Evolutionary conservation across 345 rosid genomes (phyloP).

Genomic region (Salix exigua): DNA sequence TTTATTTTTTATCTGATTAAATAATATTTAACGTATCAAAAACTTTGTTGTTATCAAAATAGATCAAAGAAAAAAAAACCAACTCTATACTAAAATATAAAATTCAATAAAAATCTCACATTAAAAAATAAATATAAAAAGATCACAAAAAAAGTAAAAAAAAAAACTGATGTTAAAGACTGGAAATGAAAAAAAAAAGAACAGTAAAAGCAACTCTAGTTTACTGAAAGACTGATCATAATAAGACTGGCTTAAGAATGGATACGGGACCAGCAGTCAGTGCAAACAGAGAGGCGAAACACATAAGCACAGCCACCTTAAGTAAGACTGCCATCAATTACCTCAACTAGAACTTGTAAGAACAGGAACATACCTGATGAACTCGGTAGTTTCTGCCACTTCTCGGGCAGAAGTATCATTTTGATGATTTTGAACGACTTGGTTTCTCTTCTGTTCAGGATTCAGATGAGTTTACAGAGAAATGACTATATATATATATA

Average conservation of each 20-base stretch:
- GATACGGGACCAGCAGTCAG: background rate
- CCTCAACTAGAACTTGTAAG: background rate
- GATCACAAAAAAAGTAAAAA: background rate
- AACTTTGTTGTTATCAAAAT: too few species aligned
- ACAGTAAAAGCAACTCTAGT: background rate
- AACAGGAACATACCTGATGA: background rate
- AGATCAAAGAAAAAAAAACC: too few species aligned
- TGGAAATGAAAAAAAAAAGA: background rate
- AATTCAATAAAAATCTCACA: too few species aligned
- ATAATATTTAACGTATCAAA: too few species aligned
- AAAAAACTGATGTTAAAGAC: background rate
- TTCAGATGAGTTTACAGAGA: background rate
- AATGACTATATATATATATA: too few species aligned
- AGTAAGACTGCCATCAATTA: background rate
- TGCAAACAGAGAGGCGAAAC: background rate
- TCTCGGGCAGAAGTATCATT: background rate
- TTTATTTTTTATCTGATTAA: too few species aligned
- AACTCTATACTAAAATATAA: too few species aligned
- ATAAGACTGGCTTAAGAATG: background rate
- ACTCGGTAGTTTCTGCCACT: background rate
- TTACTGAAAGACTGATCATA: background rate
- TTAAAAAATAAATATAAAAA: too few species aligned
- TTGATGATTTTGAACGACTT: background rate
- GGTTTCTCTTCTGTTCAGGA: background rate
- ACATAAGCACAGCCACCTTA: background rate